A percentile compares a stretch with the other conserved stretches of the same genome.
Evolutionary conservation across 139 green algal genomes (phyloP).

Genomic region (Coelastrella sp.): DNA sequence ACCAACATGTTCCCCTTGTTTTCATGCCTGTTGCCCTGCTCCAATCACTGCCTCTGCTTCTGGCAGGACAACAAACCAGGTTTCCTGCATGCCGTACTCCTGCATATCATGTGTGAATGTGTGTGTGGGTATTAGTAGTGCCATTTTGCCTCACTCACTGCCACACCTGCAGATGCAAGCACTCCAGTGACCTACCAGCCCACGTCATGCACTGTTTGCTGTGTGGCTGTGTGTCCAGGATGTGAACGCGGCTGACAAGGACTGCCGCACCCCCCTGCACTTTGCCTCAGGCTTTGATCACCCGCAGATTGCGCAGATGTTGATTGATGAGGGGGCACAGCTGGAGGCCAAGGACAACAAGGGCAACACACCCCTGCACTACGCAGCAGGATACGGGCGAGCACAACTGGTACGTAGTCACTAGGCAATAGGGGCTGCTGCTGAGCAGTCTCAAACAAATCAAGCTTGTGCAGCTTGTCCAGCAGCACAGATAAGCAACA

Average conservation of each 20-base stretch:
- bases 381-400: constrained; percentile 18
- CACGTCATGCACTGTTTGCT: not conserved
- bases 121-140: too few species aligned
- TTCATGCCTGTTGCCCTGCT: too few species aligned
- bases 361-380: constrained; percentile 24
- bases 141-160: too few species aligned
- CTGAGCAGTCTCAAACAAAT: not conserved
- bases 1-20: too few species aligned
- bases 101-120: too few species aligned
- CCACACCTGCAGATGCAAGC: not conserved
- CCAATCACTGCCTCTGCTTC: too few species aligned
- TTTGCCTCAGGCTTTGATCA: constrained; percentile 77
- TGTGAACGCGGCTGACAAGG: constrained; percentile 69
- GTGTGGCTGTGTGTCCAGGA: constrained; percentile 48
- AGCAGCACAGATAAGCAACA: not conserved
- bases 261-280: constrained; percentile 83
- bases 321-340: constrained; percentile 62
- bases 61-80: too few species aligned
- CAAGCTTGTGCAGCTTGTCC: not conserved
- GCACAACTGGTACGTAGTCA: not conserved
- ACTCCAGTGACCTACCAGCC: not conserved
- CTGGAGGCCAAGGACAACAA: constrained; percentile 66
- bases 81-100: too few species aligned
- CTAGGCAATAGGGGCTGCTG: not conserved
- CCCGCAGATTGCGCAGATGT: constrained; percentile 45